Conservation (phyloP, 257 asterid genomes). For the Jaltomata sinuosa region DNA sequence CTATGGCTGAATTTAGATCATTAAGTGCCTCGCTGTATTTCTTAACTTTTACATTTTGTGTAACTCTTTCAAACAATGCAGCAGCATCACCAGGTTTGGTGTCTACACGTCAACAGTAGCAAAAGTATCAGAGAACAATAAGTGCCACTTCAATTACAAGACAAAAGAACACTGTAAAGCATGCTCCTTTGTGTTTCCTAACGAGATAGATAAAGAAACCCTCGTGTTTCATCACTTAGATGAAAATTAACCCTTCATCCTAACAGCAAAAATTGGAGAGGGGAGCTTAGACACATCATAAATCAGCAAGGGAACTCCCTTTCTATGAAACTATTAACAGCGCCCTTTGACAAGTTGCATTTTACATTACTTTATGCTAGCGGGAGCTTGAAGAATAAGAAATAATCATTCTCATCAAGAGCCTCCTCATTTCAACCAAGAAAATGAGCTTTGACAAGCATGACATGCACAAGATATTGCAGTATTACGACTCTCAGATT, state of each 20-base stretch:
- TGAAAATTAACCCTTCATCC: neutral
- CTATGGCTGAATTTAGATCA: constrained; percentile 79
- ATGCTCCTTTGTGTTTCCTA: neutral
- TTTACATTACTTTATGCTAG: neutral
- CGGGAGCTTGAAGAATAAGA: neutral
- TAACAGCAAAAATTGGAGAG: neutral
- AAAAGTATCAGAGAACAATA: neutral
- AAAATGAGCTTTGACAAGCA: neutral
- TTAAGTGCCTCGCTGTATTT: constrained; percentile 77
- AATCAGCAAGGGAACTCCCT: neutral
- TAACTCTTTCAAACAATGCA: constrained; percentile 63
- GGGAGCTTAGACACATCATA: neutral
- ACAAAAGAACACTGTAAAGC: neutral
- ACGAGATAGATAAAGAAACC: neutral
- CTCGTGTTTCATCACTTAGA: neutral
- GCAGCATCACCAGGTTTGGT: constrained; percentile 63
- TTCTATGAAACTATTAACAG: neutral
- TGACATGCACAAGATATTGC: neutral
- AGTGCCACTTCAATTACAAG: neutral
- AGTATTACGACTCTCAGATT: neutral
- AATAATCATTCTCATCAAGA: neutral
- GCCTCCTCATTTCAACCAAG: neutral
- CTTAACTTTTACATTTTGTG: constrained; percentile 67
- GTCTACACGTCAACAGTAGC: constrained; percentile 25
- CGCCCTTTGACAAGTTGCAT: neutral